These are phyloP conservation scores for Paralagenidium karlingii DNA, from an alignment of 352 stramenopile species.

Conservation along the genomic window DNA sequence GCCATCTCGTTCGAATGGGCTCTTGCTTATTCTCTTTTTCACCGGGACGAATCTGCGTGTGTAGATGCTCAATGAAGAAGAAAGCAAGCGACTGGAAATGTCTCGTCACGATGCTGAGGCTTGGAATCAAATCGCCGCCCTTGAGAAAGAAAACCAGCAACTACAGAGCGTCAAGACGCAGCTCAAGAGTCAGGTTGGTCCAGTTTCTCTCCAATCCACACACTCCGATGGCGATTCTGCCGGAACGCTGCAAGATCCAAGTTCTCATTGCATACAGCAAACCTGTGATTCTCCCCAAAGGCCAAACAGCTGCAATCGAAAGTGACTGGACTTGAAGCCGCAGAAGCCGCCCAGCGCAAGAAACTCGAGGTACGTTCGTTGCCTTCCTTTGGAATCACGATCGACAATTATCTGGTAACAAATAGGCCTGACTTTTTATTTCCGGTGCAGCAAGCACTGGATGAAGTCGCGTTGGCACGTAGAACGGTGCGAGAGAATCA, in stretches of 20 bases:
- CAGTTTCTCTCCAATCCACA: too few relatives aligned
- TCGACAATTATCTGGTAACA: too few relatives aligned
- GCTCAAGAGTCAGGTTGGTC: too few relatives aligned
- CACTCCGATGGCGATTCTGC: too few relatives aligned
- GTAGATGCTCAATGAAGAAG: conserved; percentile 33
- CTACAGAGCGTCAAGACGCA: conserved; percentile 26
- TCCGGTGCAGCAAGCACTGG: conserved; percentile 16
- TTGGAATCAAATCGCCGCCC: conserved; percentile 18
- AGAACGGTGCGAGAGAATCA: conserved; percentile 38
- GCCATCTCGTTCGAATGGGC: not conserved
- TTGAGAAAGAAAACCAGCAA: conserved; percentile 45
- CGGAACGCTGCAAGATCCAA: too few relatives aligned
- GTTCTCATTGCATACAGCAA: too few relatives aligned
- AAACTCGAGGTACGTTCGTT: too few relatives aligned
- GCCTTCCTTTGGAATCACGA: too few relatives aligned
- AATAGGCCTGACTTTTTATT: too few relatives aligned
- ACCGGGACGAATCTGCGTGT: too few relatives aligned
- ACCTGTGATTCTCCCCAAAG: too few relatives aligned
- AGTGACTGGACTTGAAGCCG: conserved; percentile 19
- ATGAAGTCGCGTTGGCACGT: conserved; percentile 30
- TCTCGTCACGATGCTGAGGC: conserved; percentile 21
- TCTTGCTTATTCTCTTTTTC: too few relatives aligned
- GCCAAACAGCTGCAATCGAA: conserved; percentile 34
- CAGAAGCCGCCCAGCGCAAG: conserved; percentile 11
- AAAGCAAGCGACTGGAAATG: conserved; percentile 22